Evolutionary conservation across 495 filamentous ascomycete species (phyloP), one percentile per base, ranked within the genome.

Genomic region (Xylaria intraflava): DNA sequence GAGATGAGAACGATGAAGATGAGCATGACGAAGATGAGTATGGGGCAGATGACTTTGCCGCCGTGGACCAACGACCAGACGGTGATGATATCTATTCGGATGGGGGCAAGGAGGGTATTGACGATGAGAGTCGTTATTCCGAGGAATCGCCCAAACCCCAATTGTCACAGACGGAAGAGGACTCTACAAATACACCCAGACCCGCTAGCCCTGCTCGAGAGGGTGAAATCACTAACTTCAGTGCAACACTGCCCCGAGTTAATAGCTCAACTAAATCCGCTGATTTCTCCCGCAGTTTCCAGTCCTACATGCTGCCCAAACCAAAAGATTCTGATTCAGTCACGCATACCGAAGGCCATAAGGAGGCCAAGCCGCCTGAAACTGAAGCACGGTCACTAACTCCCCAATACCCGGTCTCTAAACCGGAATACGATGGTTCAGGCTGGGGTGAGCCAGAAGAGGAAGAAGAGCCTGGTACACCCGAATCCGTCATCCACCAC

Each of bases 401-500:
- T 2, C 87, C 88, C 2, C 78, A 85, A 49, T 76, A 77, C 43
- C 65, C 51, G 11, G 67, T 81, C 31, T 66, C 74, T n/a, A 76
- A 76, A 57, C 77, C 78, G 1, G 76, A 78, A 51, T 80, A 80
- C 60, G 78, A 80, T 53, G 77, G 76, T 12, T 71, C 71, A 5
- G 78, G 77, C 5, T 82, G 78, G 72, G 73, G 77, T 29, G 78
- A 72, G n/a, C 65, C 69, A 0, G 71, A 69, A 36, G 66, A 69
- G 14, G 71, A 72, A 30, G 64, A 77, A 77, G 29, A 88, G 46
- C 86, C 87, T 2, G 84, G 87, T 31, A 95, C 92, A 2, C 89
- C 90, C 9, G 89, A 93, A 26, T 96, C 93, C n/a, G 90, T 96
- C 23, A 94, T 96, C 57, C 87, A 89, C 51, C 88, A 88, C 58